Percentiles rank a stretch among this genome's conserved stretches.
Conservation (phyloP, 495 filamentous ascomycete species). For the Penicillium longicatenatum region DNA sequence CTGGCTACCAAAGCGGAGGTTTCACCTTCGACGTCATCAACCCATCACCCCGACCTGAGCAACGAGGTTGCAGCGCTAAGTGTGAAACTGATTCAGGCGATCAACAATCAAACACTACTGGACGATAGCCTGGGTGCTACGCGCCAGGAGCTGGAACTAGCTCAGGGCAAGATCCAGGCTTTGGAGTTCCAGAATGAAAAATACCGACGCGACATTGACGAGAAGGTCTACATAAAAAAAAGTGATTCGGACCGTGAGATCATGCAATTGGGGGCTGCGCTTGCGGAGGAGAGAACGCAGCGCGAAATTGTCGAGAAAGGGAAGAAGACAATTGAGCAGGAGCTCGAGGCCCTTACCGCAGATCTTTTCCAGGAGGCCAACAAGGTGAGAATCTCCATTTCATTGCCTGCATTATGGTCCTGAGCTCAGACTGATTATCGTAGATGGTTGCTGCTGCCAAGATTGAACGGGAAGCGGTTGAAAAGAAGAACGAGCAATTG, state of each 20-base stretch:
- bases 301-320: constrained; percentile 65
- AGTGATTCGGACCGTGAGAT: constrained; percentile 70
- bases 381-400: constrained; percentile 50
- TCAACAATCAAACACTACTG: constrained; percentile 92
- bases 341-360: constrained; percentile 85
- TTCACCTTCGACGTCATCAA: constrained; percentile 41
- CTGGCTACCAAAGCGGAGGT: constrained; percentile 37
- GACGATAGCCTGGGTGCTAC: constrained; percentile 86
- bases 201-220: constrained; percentile 69
- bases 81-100: constrained; percentile 93
- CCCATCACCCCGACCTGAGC: constrained; percentile 76
- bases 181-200: constrained; percentile 70
- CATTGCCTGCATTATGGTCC: neutral
- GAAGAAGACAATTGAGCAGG: constrained; percentile 73
- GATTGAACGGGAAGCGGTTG: constrained; percentile 71
- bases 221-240: constrained; percentile 69
- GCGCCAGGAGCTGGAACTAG: constrained; percentile 78
- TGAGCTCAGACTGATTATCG: neutral
- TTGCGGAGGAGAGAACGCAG: constrained; percentile 63
- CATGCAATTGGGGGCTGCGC: constrained; percentile 64
- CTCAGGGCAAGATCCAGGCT: constrained; percentile 64
- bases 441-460: constrained; percentile 87
- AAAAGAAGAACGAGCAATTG: constrained; percentile 78
- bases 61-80: constrained; percentile 88
- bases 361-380: constrained; percentile 96